phyloP scores from a whole-genome alignment of 768 basidiomycete genomes.

The Podaxis sp. region DNA sequence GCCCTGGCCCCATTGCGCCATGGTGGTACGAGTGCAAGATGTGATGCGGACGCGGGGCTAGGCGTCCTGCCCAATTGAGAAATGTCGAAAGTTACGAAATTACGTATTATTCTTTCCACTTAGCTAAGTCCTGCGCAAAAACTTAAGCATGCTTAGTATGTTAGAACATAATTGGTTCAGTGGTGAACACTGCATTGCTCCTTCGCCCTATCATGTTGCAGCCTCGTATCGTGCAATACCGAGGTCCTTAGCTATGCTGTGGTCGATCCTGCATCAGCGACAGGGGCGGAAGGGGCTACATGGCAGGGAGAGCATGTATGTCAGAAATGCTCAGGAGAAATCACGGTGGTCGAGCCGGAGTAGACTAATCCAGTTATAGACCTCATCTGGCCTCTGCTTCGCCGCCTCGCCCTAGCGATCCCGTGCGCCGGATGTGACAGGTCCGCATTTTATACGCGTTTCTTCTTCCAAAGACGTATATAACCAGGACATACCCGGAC shows the following conservation, averaged over 20 bases:
- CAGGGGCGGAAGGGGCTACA: not conserved
- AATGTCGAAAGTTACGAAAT: slow-evolving; percentile 14
- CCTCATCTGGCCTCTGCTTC: not conserved
- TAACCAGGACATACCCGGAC: not conserved
- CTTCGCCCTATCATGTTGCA: not conserved
- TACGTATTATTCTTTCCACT: slow-evolving; percentile 14
- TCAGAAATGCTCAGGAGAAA: not conserved
- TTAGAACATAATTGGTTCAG: too few species aligned
- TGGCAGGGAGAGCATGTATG: not conserved
- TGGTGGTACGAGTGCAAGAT: slow-evolving; percentile 36
- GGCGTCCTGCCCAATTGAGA: slow-evolving; percentile 1
- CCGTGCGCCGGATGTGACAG: slow-evolving; percentile 3
- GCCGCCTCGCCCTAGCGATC: not conserved
- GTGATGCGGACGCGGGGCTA: not conserved
- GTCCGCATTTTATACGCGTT: not conserved
- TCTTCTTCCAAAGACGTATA: not conserved
- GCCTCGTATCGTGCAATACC: not conserved
- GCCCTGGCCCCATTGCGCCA: slow-evolving; percentile 78
- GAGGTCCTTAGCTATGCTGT: not conserved
- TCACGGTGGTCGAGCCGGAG: slow-evolving; percentile 3
- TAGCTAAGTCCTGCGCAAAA: not conserved
- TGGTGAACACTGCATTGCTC: too few species aligned
- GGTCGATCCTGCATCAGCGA: not conserved
- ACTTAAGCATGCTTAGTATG: not conserved
- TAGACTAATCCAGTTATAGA: not conserved